Percentiles rank a stretch among this genome's conserved stretches.
phyloP scores from a whole-genome alignment of 139 green algal genomes.

The Chlorella ohadii region DNA sequence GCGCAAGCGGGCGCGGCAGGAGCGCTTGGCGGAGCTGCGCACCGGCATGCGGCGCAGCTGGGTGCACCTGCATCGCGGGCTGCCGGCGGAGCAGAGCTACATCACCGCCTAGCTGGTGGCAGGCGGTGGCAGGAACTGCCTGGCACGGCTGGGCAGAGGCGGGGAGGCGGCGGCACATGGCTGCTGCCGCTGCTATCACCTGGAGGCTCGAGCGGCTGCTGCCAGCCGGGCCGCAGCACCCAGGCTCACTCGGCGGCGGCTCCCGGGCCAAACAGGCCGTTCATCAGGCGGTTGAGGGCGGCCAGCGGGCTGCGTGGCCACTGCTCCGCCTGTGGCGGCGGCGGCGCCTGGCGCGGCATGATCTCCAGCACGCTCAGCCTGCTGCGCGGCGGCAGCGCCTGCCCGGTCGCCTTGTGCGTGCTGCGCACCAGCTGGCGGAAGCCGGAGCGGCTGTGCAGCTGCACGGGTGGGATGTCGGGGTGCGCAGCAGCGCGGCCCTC shows the following conservation, averaged over 20 bases:
- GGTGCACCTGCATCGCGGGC: slow-evolving; percentile 32
- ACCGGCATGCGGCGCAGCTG: slow-evolving; percentile 37
- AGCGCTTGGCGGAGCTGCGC: slow-evolving; percentile 53
- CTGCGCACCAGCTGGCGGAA: not conserved
- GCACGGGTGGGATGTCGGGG: not conserved
- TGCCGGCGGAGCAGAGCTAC: not conserved
- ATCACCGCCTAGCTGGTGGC: no score
- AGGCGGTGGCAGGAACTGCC: no score
- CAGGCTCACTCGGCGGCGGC: not conserved
- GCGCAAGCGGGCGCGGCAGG: slow-evolving; percentile 57
- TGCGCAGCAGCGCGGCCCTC: slow-evolving; percentile 3
- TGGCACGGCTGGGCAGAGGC: no score
- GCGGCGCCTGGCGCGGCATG: not conserved
- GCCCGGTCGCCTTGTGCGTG: not conserved
- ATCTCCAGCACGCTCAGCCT: not conserved
- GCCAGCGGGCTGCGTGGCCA: not conserved
- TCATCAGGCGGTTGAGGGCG: not conserved
- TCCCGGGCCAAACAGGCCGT: not conserved
- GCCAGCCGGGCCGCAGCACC: not conserved
- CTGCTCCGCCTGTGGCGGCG: not conserved
- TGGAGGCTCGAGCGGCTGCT: no score
- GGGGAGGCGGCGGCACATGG: no score
- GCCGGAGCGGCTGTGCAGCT: not conserved
- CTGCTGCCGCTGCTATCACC: no score
- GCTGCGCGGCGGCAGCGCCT: not conserved